These are phyloP conservation scores for Tulasnella calospora DNA, from an alignment of 768 basidiomycete species.

Conservation along the genomic window DNA sequence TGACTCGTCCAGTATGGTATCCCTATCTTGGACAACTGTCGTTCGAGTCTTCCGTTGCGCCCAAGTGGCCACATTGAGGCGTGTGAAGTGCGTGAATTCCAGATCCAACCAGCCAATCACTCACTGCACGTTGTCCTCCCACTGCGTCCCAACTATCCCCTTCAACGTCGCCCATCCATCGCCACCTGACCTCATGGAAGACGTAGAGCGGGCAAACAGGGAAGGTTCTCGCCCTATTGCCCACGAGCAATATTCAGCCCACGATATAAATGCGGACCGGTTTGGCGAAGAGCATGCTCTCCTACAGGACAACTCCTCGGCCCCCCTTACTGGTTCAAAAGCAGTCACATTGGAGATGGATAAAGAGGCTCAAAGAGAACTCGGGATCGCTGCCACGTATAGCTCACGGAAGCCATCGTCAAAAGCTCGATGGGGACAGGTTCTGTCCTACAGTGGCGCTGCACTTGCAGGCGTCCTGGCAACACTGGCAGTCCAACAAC, in stretches of 20 bases:
- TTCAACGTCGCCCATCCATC: neutral
- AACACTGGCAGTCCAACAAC: neutral
- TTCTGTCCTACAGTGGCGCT: neutral
- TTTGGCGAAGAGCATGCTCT: constrained; percentile 14
- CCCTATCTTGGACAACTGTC: neutral
- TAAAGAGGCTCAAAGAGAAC: constrained; percentile 7
- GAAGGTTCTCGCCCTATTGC: constrained; percentile 15
- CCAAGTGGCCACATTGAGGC: neutral
- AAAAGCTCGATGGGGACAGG: neutral
- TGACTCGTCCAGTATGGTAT: no score
- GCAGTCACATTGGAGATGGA: neutral
- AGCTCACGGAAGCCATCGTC: neutral
- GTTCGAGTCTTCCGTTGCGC: neutral
- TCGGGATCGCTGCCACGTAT: neutral
- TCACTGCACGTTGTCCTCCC: neutral
- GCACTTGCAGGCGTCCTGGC: neutral
- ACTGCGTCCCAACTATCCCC: neutral
- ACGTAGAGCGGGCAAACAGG: constrained; percentile 5
- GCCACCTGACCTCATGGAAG: neutral
- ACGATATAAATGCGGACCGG: constrained; percentile 5
- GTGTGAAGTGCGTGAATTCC: neutral
- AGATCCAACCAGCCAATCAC: neutral
- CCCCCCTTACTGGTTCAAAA: neutral
- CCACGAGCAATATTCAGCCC: constrained; percentile 19
- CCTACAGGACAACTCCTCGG: neutral